phyloP scores from a whole-genome alignment of 148 eudicot genomes.

The Camellia granthamiana region DNA sequence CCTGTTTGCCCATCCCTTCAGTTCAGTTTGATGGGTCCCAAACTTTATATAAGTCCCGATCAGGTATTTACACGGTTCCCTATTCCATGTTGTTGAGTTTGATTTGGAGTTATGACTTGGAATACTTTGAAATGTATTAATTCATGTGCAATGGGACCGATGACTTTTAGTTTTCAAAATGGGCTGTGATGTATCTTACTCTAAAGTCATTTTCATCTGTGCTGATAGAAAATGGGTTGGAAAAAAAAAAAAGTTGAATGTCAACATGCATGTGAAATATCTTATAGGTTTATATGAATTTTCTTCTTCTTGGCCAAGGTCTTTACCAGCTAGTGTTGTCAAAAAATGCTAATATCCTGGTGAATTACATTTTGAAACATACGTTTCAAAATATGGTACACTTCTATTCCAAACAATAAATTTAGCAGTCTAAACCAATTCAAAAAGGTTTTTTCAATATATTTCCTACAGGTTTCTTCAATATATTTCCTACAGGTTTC shows the following conservation, averaged over 20 bases:
- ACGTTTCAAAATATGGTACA: background rate
- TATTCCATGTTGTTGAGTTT: background rate
- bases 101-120: background rate
- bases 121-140: background rate
- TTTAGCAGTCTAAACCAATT: too few relatives aligned
- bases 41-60: conserved; percentile 85
- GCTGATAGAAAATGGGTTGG: background rate
- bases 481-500: too few relatives aligned
- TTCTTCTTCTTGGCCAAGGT: background rate
- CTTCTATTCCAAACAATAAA: too few relatives aligned
- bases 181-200: background rate
- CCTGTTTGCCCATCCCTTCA: conserved; percentile 87
- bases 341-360: background rate
- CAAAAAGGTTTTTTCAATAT: too few relatives aligned
- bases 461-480: too few relatives aligned
- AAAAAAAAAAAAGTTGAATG: background rate
- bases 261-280: background rate
- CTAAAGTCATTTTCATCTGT: background rate
- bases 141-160: background rate
- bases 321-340: background rate
- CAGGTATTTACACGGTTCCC: conserved; percentile 51
- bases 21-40: conserved; percentile 99
- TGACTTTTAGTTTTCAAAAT: background rate
- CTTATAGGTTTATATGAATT: background rate
- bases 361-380: background rate